Evolutionary conservation across 192 early-diverging fungal genomes (phyloP).

Genomic region (Phlyctochytrium arcticum): DNA sequence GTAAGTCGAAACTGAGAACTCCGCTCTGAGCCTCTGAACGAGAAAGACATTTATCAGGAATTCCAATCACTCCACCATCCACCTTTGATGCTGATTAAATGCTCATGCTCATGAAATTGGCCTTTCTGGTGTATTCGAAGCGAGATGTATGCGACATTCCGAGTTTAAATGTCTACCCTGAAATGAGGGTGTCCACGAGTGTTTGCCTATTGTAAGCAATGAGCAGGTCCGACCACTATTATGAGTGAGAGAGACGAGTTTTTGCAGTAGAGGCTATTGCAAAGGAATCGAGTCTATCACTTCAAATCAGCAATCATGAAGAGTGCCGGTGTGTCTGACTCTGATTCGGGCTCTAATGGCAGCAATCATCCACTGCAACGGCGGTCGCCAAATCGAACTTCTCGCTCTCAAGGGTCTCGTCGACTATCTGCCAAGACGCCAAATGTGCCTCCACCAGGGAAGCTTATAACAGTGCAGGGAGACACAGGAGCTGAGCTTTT

Average conservation of each 20-base stretch:
- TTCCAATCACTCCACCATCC: too few relatives aligned
- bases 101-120: too few relatives aligned
- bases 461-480: neutral
- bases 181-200: too few relatives aligned
- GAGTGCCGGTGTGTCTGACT: constrained; percentile 20
- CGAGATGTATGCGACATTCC: too few relatives aligned
- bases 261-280: neutral
- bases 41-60: too few relatives aligned
- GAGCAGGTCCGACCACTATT: too few relatives aligned
- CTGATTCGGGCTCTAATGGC: constrained; percentile 20
- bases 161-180: too few relatives aligned
- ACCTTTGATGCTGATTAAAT: too few relatives aligned
- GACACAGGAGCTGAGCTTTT: neutral
- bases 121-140: too few relatives aligned
- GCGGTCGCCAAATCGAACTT: constrained; percentile 8
- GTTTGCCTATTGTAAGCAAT: too few relatives aligned
- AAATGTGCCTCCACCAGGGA: neutral
- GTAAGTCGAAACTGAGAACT: too few relatives aligned
- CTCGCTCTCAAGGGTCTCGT: neutral
- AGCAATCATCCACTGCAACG: constrained; percentile 9
- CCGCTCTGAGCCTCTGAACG: too few relatives aligned
- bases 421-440: neutral
- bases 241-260: neutral
- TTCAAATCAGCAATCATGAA: constrained; percentile 7
- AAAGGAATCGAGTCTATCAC: neutral